Evolutionary conservation across 257 asterid genomes (phyloP).

Genomic region (Fraxinus cuspidata): DNA sequence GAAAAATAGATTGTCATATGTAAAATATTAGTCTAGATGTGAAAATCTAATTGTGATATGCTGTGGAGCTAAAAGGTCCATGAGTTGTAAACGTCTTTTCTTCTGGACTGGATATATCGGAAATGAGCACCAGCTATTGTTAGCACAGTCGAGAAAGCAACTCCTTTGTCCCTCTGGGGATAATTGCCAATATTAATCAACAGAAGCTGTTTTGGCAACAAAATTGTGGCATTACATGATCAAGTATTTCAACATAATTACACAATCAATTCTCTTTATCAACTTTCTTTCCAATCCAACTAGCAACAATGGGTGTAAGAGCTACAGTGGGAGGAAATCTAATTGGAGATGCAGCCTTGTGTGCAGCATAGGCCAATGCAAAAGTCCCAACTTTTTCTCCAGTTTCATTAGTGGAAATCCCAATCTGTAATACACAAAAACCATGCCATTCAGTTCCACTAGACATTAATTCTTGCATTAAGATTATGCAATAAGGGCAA

Average conservation of each 20-base stretch:
- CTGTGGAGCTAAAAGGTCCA: too few relatives aligned
- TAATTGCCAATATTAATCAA: too few relatives aligned
- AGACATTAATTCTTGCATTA: not conserved
- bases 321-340: slow-evolving; percentile 98
- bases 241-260: too few relatives aligned
- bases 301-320: slow-evolving; percentile 87
- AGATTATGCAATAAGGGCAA: not conserved
- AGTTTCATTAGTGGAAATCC: slow-evolving; percentile 63
- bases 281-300: slow-evolving; percentile 89
- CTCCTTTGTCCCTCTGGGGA: too few relatives aligned
- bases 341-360: slow-evolving; percentile 98
- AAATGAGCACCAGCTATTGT: too few relatives aligned
- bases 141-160: too few relatives aligned
- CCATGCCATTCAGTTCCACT: slow-evolving; percentile 1
- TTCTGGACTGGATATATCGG: too few relatives aligned
- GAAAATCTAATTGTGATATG: too few relatives aligned
- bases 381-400: slow-evolving; percentile 95
- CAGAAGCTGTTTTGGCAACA: slow-evolving; percentile 20
- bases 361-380: slow-evolving; percentile 97
- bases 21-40: slow-evolving; percentile 11
- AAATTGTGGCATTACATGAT: slow-evolving; percentile 14
- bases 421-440: slow-evolving; percentile 52
- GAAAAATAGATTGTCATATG: slow-evolving; percentile 20
- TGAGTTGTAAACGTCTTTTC: too few relatives aligned
- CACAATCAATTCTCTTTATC: slow-evolving; percentile 53